Evolutionary conservation across 352 stramenopile genomes (phyloP).

Genomic region (Phytophthora pistaciae): DNA sequence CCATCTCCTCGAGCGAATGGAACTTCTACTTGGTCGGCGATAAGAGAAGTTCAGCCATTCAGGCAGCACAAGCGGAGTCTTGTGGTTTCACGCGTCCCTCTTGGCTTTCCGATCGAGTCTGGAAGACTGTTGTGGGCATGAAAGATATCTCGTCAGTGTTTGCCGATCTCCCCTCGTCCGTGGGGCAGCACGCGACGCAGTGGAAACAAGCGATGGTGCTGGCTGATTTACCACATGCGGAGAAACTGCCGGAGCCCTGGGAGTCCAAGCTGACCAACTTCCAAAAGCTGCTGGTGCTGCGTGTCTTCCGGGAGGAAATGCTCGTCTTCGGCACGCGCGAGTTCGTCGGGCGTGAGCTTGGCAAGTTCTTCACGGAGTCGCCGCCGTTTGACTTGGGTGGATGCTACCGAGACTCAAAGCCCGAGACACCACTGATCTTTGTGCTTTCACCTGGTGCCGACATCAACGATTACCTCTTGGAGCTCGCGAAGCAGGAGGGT

Average conservation of each 20-base stretch:
- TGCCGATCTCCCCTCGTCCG: constrained; percentile 49
- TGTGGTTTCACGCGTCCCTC: constrained; percentile 50
- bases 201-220: constrained; percentile 87
- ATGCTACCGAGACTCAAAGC: constrained; percentile 93
- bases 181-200: constrained; percentile 48
- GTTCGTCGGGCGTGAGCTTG: constrained; percentile 86
- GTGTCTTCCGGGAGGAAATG: constrained; percentile 92
- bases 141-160: constrained; percentile 72
- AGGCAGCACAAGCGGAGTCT: constrained; percentile 44
- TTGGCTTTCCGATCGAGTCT: constrained; percentile 85
- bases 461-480: constrained; percentile 94
- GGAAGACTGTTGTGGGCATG: constrained; percentile 77
- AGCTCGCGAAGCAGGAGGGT: constrained; percentile 90
- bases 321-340: constrained; percentile 88
- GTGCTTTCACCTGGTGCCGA: constrained; percentile 94
- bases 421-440: constrained; percentile 94
- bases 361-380: constrained; percentile 90
- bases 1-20: constrained; percentile 85
- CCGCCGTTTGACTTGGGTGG: constrained; percentile 93
- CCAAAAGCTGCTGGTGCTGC: constrained; percentile 91
- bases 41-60: constrained; percentile 69
- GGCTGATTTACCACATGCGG: constrained; percentile 81
- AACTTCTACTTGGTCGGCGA: constrained; percentile 91
- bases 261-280: constrained; percentile 86
- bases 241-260: constrained; percentile 74